Evolutionary conservation across 148 eudicot genomes (phyloP).

Genomic region (Bassia scoparia): DNA sequence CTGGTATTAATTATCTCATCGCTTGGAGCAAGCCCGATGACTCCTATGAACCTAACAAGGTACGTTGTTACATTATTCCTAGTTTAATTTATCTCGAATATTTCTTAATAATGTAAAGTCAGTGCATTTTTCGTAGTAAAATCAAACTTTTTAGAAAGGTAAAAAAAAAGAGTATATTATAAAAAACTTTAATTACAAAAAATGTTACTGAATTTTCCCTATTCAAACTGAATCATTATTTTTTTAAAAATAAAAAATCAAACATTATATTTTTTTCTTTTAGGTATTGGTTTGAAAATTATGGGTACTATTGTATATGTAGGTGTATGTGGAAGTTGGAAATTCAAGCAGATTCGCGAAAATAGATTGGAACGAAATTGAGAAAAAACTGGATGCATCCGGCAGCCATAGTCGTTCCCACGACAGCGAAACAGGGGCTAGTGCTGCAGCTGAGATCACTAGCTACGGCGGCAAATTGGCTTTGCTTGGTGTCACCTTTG

Average conservation of each 20-base stretch:
- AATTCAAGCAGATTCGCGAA: not conserved
- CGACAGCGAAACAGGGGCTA: not conserved
- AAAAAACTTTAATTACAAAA: too few relatives aligned
- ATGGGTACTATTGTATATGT: not conserved
- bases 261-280: too few relatives aligned
- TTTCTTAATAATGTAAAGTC: too few relatives aligned
- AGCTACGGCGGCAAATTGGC: not conserved
- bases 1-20: not conserved
- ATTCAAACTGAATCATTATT: too few relatives aligned
- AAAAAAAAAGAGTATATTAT: too few relatives aligned
- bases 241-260: too few relatives aligned
- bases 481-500: not conserved
- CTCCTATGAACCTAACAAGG: not conserved
- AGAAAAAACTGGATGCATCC: not conserved
- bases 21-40: not conserved
- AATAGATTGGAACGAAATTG: not conserved
- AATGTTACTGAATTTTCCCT: too few relatives aligned
- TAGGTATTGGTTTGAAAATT: too few relatives aligned
- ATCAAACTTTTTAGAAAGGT: too few relatives aligned
- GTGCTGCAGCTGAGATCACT: not conserved
- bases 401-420: not conserved
- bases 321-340: slow-evolving; percentile 1
- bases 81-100: too few relatives aligned
- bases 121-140: not conserved
- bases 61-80: not conserved